phyloP scores from a whole-genome alignment of 2,329 filamentous ascomycete species.

The Diaporthe sp. region DNA sequence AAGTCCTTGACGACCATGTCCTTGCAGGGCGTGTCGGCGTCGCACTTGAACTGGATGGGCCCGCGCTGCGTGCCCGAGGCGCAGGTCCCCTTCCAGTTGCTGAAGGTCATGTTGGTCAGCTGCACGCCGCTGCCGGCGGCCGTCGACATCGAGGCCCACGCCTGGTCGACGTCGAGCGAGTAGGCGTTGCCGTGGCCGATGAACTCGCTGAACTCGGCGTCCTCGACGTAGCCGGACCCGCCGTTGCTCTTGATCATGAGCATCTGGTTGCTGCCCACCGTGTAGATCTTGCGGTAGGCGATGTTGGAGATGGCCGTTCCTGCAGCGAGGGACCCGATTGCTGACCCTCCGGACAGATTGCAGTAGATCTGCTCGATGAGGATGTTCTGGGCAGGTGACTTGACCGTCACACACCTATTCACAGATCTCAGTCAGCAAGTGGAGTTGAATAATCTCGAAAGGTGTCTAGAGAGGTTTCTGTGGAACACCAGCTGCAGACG shows the following conservation, averaged over 20 bases:
- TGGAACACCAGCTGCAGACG: too few relatives aligned
- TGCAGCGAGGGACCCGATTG: slow-evolving; percentile 66
- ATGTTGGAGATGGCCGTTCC: slow-evolving; percentile 64
- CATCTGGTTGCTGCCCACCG: slow-evolving; percentile 73
- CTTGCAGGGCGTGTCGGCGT: slow-evolving; percentile 64
- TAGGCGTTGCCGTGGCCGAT: slow-evolving; percentile 73
- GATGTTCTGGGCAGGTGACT: slow-evolving; percentile 66
- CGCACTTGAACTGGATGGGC: slow-evolving; percentile 67
- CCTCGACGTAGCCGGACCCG: slow-evolving; percentile 65
- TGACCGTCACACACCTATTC: slow-evolving; percentile 50
- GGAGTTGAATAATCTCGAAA: too few relatives aligned
- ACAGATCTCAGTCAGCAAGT: neutral
- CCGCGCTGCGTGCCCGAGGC: slow-evolving; percentile 63
- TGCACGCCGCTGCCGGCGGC: slow-evolving; percentile 63
- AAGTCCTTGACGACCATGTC: slow-evolving; percentile 65
- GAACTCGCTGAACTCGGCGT: slow-evolving; percentile 69
- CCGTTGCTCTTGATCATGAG: slow-evolving; percentile 75
- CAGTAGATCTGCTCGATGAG: slow-evolving; percentile 71
- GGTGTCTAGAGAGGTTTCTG: neutral
- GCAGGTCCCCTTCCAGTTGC: slow-evolving; percentile 69
- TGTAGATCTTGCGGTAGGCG: slow-evolving; percentile 70
- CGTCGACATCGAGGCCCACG: slow-evolving; percentile 56
- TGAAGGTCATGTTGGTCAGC: slow-evolving; percentile 66
- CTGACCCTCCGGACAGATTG: slow-evolving; percentile 71
- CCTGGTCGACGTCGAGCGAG: slow-evolving; percentile 68